phyloP scores from a whole-genome alignment of 2,329 filamentous ascomycete species.

The Didymella glomerata region DNA sequence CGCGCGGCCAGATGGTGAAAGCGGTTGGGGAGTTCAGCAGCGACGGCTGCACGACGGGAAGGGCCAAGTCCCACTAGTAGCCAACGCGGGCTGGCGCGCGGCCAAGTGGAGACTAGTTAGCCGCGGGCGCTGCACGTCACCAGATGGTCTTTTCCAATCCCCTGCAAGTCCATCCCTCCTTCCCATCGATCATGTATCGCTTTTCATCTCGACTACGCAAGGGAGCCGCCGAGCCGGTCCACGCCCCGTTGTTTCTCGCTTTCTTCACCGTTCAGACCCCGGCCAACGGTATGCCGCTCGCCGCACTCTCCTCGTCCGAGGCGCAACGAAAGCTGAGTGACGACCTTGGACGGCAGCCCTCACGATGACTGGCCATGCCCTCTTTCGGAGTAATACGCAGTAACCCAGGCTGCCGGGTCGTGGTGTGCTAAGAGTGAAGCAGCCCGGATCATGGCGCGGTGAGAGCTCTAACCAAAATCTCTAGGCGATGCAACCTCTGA shows the following conservation, averaged over 20 bases:
- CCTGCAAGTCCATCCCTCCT: constrained; percentile 31
- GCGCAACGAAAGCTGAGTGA: constrained; percentile 21
- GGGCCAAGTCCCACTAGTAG: constrained; percentile 31
- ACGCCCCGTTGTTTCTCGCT: constrained; percentile 27
- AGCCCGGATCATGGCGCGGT: constrained; percentile 45
- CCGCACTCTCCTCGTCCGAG: constrained; percentile 23
- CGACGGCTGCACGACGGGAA: constrained; percentile 31
- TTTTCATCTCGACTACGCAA: constrained; percentile 28
- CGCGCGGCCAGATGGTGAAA: constrained; percentile 26
- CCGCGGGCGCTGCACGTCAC: constrained; percentile 50
- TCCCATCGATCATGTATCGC: constrained; percentile 31
- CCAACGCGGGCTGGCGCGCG: constrained; percentile 30
- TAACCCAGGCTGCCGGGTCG: constrained; percentile 42
- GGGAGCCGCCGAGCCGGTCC: constrained; percentile 28
- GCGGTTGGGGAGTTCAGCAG: constrained; percentile 30
- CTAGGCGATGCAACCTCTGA: constrained; percentile 41
- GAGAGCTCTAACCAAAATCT: constrained; percentile 33
- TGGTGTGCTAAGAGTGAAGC: constrained; percentile 33
- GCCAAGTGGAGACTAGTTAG: constrained; percentile 35
- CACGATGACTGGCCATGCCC: constrained; percentile 34
- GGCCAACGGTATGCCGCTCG: constrained; percentile 34
- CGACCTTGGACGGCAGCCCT: constrained; percentile 20
- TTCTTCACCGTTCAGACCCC: constrained; percentile 25
- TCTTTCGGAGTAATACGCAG: constrained; percentile 51
- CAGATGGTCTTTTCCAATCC: constrained; percentile 34